phyloP scores from a whole-genome alignment of 225 moss, liverwort and hornwort genomes.

The Sphagnum tenellum region DNA sequence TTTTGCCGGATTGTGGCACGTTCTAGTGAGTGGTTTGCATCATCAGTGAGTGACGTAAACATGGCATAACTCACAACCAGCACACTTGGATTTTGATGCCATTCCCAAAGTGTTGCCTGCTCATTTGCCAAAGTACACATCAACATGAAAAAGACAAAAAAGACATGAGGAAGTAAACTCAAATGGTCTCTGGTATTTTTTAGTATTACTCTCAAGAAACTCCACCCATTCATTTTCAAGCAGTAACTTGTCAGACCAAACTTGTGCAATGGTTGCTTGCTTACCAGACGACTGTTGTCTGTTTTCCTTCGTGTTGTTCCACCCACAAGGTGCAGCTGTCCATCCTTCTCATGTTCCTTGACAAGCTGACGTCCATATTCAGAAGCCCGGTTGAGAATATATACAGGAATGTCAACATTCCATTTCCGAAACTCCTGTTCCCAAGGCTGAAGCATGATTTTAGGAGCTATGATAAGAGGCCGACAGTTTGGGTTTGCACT shows the following conservation, averaged over 20 bases:
- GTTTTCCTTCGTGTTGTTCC: constrained; percentile 2
- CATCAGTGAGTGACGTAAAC: constrained; percentile 21
- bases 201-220: too few species aligned
- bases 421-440: constrained; percentile 78
- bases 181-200: too few species aligned
- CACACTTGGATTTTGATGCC: constrained; percentile 34
- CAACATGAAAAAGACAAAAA: too few species aligned
- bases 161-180: too few species aligned
- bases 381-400: constrained; percentile 57
- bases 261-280: too few species aligned
- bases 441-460: constrained; percentile 92
- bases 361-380: constrained; percentile 38
- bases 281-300: too few species aligned
- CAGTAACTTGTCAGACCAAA: too few species aligned
- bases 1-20: constrained; percentile 16
- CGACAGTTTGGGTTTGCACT: constrained; percentile 43
- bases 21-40: constrained; percentile 14
- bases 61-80: constrained; percentile 45
- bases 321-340: constrained; percentile 25
- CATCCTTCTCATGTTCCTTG: constrained; percentile 48
- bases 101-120: constrained; percentile 43
- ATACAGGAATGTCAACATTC: constrained; percentile 71
- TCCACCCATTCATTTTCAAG: too few species aligned
- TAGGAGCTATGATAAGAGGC: constrained; percentile 83
- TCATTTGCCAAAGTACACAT: not conserved